Conservation (phyloP, 345 rosid genomes). For the Salix udensis region DNA sequence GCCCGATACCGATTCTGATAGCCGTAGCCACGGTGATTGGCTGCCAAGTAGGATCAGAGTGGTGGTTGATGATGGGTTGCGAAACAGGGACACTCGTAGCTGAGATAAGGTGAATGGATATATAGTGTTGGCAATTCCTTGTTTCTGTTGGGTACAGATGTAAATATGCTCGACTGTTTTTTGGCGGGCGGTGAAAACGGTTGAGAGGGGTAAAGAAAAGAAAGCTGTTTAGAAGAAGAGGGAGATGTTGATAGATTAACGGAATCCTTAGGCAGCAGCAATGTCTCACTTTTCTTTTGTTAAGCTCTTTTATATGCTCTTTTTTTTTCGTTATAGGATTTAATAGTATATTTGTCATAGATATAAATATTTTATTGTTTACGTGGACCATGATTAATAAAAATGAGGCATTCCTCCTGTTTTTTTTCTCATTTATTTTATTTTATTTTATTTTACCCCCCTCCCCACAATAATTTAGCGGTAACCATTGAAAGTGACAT, state of each 20-base stretch:
- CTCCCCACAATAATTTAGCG: not conserved
- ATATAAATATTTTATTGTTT: constrained; percentile 28
- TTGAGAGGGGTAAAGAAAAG: constrained; percentile 10
- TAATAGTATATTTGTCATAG: constrained; percentile 14
- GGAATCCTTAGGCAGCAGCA: constrained; percentile 16
- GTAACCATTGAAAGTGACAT: not conserved
- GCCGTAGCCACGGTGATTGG: constrained; percentile 43
- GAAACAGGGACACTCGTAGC: not conserved
- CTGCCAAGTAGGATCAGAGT: constrained; percentile 59
- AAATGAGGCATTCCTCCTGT: constrained; percentile 32
- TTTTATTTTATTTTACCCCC: not conserved
- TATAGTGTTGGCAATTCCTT: constrained; percentile 16
- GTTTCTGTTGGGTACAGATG: constrained; percentile 38
- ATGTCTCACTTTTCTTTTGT: constrained; percentile 20
- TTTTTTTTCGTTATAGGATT: constrained; percentile 1
- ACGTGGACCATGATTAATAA: constrained; percentile 26
- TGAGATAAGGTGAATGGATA: not conserved
- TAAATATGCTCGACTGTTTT: constrained; percentile 53
- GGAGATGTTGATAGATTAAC: constrained; percentile 40
- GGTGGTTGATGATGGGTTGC: constrained; percentile 50
- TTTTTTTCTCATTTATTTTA: no score
- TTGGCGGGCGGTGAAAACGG: constrained; percentile 43
- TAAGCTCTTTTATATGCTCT: constrained; percentile 18
- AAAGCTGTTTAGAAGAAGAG: constrained; percentile 21
- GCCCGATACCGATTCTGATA: constrained; percentile 35